phyloP scores from a whole-genome alignment of 1,284 basidiomycete genomes.

The Austroboletus niveus region DNA sequence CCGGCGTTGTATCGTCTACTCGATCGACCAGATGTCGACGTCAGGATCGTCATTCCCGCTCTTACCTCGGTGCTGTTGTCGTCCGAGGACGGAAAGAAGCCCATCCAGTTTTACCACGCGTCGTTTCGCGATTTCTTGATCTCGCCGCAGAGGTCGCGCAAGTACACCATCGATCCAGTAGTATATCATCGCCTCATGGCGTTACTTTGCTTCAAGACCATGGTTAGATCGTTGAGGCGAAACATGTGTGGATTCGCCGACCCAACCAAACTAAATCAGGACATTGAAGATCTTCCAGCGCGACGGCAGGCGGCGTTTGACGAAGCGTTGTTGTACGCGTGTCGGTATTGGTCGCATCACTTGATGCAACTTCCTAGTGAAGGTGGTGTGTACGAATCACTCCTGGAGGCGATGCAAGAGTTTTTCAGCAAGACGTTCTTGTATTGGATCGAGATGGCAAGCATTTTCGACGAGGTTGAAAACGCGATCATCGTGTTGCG shows the following conservation, averaged over 20 bases:
- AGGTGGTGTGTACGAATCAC: constrained; percentile 3
- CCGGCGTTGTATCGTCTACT: constrained; percentile 9
- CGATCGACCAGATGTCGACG: constrained; percentile 13
- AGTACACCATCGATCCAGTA: constrained; percentile 7
- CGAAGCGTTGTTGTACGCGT: constrained; percentile 14
- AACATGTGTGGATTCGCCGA: constrained; percentile 19
- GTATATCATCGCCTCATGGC: constrained; percentile 18
- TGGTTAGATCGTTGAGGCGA: constrained; percentile 13
- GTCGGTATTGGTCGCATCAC: constrained; percentile 19
- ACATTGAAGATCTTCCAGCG: constrained; percentile 10
- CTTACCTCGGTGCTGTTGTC: constrained; percentile 12
- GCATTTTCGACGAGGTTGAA: constrained; percentile 15
- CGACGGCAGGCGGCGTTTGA: constrained; percentile 3
- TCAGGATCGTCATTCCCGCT: constrained; percentile 10
- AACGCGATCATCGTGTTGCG: constrained; percentile 11
- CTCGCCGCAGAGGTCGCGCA: constrained; percentile 8
- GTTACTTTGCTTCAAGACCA: constrained; percentile 13
- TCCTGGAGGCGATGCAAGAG: constrained; percentile 10
- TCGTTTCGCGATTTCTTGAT: constrained; percentile 24
- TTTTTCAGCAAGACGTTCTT: constrained; percentile 7
- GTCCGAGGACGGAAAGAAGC: constrained; percentile 11
- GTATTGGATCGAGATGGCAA: constrained; percentile 17
- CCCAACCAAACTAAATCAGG: constrained; percentile 14
- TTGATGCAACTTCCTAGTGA: constrained; percentile 10
- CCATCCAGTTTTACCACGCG: constrained; percentile 22